Evolutionary conservation across 2,329 filamentous ascomycete species (phyloP).

Genomic region (Lojkania enalia): DNA sequence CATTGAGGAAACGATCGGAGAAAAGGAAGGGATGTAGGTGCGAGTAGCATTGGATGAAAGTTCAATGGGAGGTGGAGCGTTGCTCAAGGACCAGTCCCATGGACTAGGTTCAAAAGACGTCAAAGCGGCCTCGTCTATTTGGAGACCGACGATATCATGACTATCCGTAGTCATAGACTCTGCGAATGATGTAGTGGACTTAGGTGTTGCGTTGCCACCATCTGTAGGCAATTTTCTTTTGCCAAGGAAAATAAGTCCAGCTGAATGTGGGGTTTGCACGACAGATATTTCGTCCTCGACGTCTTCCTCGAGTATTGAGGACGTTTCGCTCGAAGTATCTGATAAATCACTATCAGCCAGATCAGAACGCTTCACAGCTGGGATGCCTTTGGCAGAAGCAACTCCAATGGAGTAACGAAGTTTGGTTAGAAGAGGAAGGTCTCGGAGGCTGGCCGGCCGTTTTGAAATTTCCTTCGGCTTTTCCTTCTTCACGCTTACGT

Average conservation of each 20-base stretch:
- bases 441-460: conserved; percentile 27
- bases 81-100: conserved; percentile 44
- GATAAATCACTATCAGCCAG: conserved; percentile 29
- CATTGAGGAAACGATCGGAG: conserved; percentile 26
- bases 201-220: conserved; percentile 40
- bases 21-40: conserved; percentile 34
- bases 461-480: conserved; percentile 4
- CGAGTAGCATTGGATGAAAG: conserved; percentile 21
- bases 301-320: conserved; percentile 27
- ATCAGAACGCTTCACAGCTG: conserved; percentile 21
- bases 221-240: conserved; percentile 42
- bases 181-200: conserved; percentile 41
- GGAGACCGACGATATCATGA: conserved; percentile 28
- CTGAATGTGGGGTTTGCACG: conserved; percentile 19
- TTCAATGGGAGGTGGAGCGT: conserved; percentile 32
- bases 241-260: conserved; percentile 23
- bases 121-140: conserved; percentile 34
- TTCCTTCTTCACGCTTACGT: conserved; percentile 5
- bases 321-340: conserved; percentile 31
- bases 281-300: conserved; percentile 19
- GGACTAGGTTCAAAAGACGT: conserved; percentile 36
- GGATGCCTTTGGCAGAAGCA: conserved; percentile 22
- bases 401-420: conserved; percentile 35
- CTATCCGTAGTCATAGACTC: conserved; percentile 38
- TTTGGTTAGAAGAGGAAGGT: conserved; percentile 36